phyloP scores from a whole-genome alignment of 1,284 basidiomycete species.

The Apiotrichum porosum region DNA sequence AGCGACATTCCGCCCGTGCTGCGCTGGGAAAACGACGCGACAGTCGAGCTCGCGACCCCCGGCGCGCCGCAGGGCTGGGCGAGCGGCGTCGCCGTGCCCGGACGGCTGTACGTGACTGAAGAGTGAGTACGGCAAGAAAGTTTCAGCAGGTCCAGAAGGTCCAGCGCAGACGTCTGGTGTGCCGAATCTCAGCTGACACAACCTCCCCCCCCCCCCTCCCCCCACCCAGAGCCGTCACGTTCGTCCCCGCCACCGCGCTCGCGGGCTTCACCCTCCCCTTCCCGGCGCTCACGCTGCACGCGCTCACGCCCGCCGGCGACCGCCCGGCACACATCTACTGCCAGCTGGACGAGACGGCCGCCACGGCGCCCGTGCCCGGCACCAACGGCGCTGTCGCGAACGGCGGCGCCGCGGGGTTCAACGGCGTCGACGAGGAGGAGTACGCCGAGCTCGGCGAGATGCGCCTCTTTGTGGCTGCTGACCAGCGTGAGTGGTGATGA shows the following conservation, averaged over 20 bases:
- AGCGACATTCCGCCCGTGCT: conserved; percentile 72
- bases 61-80: too few species aligned
- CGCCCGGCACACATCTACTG: conserved; percentile 71
- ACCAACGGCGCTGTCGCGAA: conserved; percentile 47
- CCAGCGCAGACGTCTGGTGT: too few species aligned
- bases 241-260: conserved; percentile 54
- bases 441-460: conserved; percentile 67
- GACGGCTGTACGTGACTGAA: conserved; percentile 73
- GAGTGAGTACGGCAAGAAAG: conserved; percentile 62
- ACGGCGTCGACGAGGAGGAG: conserved; percentile 55
- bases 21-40: conserved; percentile 65
- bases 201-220: too few species aligned
- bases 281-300: conserved; percentile 80
- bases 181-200: too few species aligned
- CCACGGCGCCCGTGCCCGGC: conserved; percentile 53
- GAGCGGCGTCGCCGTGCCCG: conserved; percentile 46
- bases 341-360: conserved; percentile 66
- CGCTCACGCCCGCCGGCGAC: conserved; percentile 63
- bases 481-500: conserved; percentile 58
- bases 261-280: conserved; percentile 74
- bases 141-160: too few species aligned
- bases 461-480: conserved; percentile 61
- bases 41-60: conserved; percentile 61
- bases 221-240: conserved; percentile 69
- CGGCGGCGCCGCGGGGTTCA: conserved; percentile 31